Evolutionary conservation across 2,329 filamentous ascomycete species (phyloP), one percentile per base, ranked within the genome.

Genomic region (Herpotrichia juniperi): DNA sequence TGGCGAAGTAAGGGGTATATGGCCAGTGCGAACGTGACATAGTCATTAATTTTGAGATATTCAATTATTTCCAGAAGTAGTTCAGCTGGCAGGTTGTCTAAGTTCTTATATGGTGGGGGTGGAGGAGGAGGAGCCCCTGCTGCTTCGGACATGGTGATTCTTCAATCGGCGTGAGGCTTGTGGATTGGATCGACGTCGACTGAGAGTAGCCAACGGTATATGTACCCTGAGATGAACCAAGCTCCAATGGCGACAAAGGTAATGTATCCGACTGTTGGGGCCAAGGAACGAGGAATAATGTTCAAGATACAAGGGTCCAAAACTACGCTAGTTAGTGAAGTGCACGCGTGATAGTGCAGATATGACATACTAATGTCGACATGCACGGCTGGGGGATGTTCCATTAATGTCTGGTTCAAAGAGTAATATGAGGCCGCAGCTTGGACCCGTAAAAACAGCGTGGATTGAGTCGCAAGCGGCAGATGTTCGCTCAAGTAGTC

Each of bases 391-490:
- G 87, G 87, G 12, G 90, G 88, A 55, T 81, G 66, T 43, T 78
- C 74, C 93, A 97, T 97, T 64, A 96, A 81, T 1, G 81, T 81
- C 55, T 78, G 74, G 68, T 96, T 83, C 52, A 85, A 81, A 10
- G 90, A 89, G 74, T 90, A 96, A 78, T 93, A 99, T 64, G 96
- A 91, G 42, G 94, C 92, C 17, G 87, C 85, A 12, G 92, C 85
- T 57, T 83, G 81, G 46, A 97, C 79, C 56, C 85, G 88, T 2
- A 97, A 82, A 50, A 96, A 84, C 7, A 94, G 78, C 25, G 85
- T 66, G 1, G 87, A 88, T 21, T 76, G 66, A 2, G 66, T 44
- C 4, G 53, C 50, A 24, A 59, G 40, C 34, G 55, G 22, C 14
- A 39, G 7, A 22, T 48, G 24, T 26, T 35, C 37, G 42, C 50